A percentile compares a stretch with the other conserved stretches of the same genome.
phyloP scores from a whole-genome alignment of 2,329 filamentous ascomycete species.

The Verticillium isaacii region DNA sequence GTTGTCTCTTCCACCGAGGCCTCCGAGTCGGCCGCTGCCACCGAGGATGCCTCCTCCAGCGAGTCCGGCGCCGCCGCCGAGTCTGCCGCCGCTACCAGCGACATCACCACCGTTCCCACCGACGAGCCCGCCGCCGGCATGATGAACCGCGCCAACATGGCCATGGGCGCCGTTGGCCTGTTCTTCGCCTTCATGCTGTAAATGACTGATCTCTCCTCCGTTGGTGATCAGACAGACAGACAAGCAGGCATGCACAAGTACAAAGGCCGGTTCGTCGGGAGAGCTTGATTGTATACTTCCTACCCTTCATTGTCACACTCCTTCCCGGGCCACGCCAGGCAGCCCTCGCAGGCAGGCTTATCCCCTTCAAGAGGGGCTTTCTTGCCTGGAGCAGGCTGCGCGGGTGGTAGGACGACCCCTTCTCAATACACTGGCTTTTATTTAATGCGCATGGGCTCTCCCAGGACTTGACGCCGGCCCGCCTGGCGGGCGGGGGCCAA shows the following conservation, averaged over 20 bases:
- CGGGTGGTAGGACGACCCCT: neutral
- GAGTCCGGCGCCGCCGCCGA: constrained; percentile 1
- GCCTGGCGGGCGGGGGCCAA: neutral
- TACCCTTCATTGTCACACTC: constrained; percentile 3
- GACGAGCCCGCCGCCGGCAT: constrained; percentile 9
- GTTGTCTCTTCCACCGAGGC: constrained; percentile 1
- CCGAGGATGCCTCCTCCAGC: neutral
- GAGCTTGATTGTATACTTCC: constrained; percentile 11
- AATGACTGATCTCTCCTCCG: neutral
- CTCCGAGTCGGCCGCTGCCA: constrained; percentile 1
- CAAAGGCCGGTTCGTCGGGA: constrained; percentile 8
- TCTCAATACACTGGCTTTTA: neutral
- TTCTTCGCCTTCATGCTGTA: constrained; percentile 14
- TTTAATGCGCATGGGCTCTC: neutral
- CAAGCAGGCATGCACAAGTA: neutral
- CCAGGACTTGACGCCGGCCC: neutral
- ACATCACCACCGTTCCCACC: neutral
- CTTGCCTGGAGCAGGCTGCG: neutral
- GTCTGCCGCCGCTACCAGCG: constrained; percentile 1
- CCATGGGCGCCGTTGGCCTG: constrained; percentile 11
- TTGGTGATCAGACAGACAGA: neutral
- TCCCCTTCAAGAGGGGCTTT: neutral
- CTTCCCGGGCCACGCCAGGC: neutral
- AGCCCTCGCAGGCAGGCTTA: neutral
- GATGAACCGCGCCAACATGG: constrained; percentile 13